Evolutionary conservation across 306 rosid species (phyloP).

Genomic region (Gleditsia sinensis): DNA sequence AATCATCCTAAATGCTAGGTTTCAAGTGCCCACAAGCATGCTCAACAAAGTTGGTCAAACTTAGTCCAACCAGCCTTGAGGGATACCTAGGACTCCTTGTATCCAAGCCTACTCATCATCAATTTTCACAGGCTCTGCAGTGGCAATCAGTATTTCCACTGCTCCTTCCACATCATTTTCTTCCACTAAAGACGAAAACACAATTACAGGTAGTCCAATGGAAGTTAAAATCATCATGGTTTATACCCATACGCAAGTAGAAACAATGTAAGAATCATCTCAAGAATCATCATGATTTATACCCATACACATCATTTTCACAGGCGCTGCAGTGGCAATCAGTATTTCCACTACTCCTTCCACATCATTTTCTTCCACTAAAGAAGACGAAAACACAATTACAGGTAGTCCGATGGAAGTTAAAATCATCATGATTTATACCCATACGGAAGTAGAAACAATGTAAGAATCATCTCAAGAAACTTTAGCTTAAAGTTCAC

Average conservation of each 20-base stretch:
- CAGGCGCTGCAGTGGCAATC: not conserved
- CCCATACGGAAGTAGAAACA: not conserved
- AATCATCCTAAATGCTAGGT: not conserved
- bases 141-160: not conserved
- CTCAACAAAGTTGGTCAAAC: slow-evolving; percentile 3
- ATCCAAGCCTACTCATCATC: not conserved
- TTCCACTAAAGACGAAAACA: slow-evolving; percentile 3
- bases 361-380: slow-evolving; percentile 14
- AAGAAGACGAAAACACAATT: not conserved
- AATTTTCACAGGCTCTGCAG: not conserved
- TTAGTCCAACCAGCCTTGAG: slow-evolving; percentile 8
- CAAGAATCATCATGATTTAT: no score
- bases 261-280: not conserved
- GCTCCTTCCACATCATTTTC: not conserved
- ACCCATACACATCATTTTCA: no score
- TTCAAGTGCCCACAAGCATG: not conserved
- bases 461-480: not conserved
- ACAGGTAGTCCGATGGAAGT: not conserved
- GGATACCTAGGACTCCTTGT: slow-evolving; percentile 3
- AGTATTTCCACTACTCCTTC: not conserved
- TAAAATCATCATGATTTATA: not conserved
- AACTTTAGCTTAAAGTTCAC: not conserved
- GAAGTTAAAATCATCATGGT: not conserved
- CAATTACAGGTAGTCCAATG: not conserved
- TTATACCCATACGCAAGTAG: not conserved